phyloP scores from a whole-genome alignment of 1,139 yeast species.

The Nadsonia commutata region DNA sequence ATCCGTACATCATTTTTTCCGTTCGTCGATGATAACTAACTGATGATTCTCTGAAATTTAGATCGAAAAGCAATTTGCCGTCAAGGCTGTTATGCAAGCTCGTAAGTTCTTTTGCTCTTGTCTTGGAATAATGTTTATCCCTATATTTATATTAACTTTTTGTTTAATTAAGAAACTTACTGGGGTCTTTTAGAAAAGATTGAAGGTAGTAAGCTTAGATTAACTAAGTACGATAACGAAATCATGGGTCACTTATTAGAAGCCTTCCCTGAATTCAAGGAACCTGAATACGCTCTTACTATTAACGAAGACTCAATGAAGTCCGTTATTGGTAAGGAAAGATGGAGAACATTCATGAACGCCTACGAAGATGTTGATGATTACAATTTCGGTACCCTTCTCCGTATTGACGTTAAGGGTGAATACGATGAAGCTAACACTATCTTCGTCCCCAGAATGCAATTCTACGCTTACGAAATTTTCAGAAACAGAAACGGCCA shows the following conservation, averaged over 20 bases:
- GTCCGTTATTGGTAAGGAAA: constrained; percentile 60
- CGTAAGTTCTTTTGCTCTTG: constrained; percentile 12
- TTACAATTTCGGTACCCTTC: constrained; percentile 86
- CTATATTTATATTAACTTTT: not conserved
- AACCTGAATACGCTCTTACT: constrained; percentile 36
- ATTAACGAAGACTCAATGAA: constrained; percentile 75
- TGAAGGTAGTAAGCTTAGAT: constrained; percentile 63
- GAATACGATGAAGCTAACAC: constrained; percentile 80
- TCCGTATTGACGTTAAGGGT: constrained; percentile 52
- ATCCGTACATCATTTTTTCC: no score
- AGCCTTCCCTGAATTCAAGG: constrained; percentile 72
- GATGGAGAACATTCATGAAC: constrained; percentile 84
- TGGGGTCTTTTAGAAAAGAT: constrained; percentile 65
- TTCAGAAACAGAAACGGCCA: constrained; percentile 82
- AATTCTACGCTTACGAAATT: constrained; percentile 88
- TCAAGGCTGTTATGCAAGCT: constrained; percentile 91
- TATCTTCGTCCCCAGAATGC: constrained; percentile 81
- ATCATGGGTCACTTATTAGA: constrained; percentile 53
- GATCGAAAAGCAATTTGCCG: constrained; percentile 93
- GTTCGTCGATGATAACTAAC: no score
- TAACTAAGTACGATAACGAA: constrained; percentile 70
- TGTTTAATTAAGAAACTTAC: constrained; percentile 44
- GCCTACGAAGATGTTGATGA: constrained; percentile 72
- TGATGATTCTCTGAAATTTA: no score
- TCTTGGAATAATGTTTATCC: not conserved